These are phyloP conservation scores for Lumnitzera racemosa DNA, from an alignment of 345 rosid species.

Conservation along the genomic window DNA sequence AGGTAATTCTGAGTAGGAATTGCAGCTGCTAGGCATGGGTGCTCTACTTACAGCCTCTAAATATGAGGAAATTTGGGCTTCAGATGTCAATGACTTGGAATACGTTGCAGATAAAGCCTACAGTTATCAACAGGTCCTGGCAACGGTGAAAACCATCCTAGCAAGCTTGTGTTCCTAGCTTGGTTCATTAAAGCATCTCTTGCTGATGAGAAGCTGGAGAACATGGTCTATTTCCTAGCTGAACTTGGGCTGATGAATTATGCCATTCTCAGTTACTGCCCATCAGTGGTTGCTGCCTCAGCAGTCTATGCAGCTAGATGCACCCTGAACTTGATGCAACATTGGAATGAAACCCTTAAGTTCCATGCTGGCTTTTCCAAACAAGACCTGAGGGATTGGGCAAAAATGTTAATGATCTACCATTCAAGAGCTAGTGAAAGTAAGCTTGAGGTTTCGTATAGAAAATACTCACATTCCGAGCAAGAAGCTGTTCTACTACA, in stretches of 20 bases:
- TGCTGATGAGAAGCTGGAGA: slow-evolving; percentile 56
- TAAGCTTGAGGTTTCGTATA: slow-evolving; percentile 45
- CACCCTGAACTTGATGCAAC: slow-evolving; percentile 38
- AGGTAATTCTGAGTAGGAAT: slow-evolving; percentile 61
- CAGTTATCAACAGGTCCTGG: slow-evolving; percentile 45
- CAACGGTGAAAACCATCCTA: slow-evolving; percentile 87
- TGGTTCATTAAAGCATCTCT: slow-evolving; percentile 82
- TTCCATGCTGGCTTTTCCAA: slow-evolving; percentile 69
- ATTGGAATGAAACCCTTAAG: slow-evolving; percentile 68
- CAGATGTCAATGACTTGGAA: slow-evolving; percentile 83
- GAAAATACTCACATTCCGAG: slow-evolving; percentile 53
- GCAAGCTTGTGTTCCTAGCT: slow-evolving; percentile 63
- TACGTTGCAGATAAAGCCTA: slow-evolving; percentile 76
- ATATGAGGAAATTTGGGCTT: slow-evolving; percentile 97
- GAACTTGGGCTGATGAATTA: slow-evolving; percentile 84
- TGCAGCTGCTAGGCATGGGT: slow-evolving; percentile 78
- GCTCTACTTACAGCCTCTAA: slow-evolving; percentile 84
- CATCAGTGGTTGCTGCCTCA: slow-evolving; percentile 88
- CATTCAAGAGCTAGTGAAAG: slow-evolving; percentile 48
- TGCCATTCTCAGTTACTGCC: slow-evolving; percentile 38
- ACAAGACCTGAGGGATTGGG: slow-evolving; percentile 67
- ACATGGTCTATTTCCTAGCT: slow-evolving; percentile 73
- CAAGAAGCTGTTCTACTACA: slow-evolving; percentile 47
- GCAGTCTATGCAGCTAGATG: slow-evolving; percentile 89
- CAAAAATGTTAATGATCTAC: slow-evolving; percentile 44